Base-by-base conservation (phyloP, 1,139 yeast species). In the Geotrichum citri-aurantii region DNA sequence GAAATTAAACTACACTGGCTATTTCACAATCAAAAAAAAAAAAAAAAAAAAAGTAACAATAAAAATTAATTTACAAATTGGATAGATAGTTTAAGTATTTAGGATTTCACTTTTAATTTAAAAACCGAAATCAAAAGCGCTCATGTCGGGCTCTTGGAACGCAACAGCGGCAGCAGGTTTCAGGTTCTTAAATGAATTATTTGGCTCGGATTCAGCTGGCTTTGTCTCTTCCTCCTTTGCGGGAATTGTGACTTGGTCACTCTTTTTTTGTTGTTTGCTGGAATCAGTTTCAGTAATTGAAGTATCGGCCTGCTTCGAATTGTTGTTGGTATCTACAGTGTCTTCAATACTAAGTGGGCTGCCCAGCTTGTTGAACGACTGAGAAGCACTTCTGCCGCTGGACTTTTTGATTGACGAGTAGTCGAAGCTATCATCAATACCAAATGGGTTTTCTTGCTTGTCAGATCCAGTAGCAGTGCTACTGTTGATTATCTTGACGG, bases 101-200 rank as follows among this genome's bases (percentile, higher is more conserved):
- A 46, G 23, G 23, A 26, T 23, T 11, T 7, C 29, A 47, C 23
- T 7, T 8, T 23, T 12, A 23, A 4, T 19, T 47, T 40, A 59
- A 19, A 48, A 54, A 14, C 87, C 88, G 71, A 86, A 86, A 60
- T 79, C 79, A 68, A 87, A 87, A 0, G 91, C 80, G 68, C 89
- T 84, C 93, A 87, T 86, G 68, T 87, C 93, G 0, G 92, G 92
- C 68, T 87, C 95, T 63, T 79, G 81, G 69, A 85, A 85, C 46
- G 81, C 84, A 2, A 78, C 73, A 0, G 81, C 79, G 3, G 88
- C 85, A 1, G 71, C 69, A 1, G 86, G 82, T 56, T 69, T 67
- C 40, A 70, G 58, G 14, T 57, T 54, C 33, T 56, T 50, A 33
- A 53, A 60, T 6, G 54, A 52, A n/a, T 48, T 23, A 49, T 50